These are phyloP conservation scores for Suillus luteus DNA, from an alignment of 768 basidiomycete species.

Conservation along the genomic window DNA sequence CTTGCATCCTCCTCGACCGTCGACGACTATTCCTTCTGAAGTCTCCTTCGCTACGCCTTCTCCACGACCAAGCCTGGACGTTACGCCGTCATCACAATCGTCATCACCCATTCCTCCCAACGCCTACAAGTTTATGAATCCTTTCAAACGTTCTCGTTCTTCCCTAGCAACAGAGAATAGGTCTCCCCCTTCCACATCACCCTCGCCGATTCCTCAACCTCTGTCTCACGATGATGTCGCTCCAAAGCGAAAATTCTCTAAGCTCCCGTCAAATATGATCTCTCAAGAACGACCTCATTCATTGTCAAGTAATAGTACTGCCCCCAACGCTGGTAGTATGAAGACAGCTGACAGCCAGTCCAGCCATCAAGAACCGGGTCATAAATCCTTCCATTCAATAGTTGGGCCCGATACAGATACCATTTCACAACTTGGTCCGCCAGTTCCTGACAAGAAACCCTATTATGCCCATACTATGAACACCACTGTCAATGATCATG, in stretches of 20 bases:
- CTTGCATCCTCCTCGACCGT: constrained; percentile 7
- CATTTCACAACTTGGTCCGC: constrained; percentile 10
- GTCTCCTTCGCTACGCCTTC: constrained; percentile 51
- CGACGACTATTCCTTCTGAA: constrained; percentile 56
- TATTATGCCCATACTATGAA: constrained; percentile 12
- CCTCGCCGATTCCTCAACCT: constrained; percentile 30
- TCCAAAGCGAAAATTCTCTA: constrained; percentile 36
- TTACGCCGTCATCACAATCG: constrained; percentile 31
- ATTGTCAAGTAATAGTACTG: constrained; percentile 59
- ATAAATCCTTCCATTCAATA: constrained; percentile 38
- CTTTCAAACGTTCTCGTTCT: constrained; percentile 66
- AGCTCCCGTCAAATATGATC: constrained; percentile 38
- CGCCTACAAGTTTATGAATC: constrained; percentile 64
- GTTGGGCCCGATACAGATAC: constrained; percentile 34
- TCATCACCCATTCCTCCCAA: constrained; percentile 48
- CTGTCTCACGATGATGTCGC: constrained; percentile 23
- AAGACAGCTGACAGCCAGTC: constrained; percentile 52
- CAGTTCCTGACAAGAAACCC: constrained; percentile 16
- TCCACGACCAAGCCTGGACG: constrained; percentile 52
- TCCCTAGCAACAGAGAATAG: constrained; percentile 50
- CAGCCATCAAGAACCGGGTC: constrained; percentile 38
- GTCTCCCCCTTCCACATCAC: constrained; percentile 31
- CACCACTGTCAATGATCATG: background rate
- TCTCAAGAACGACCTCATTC: constrained; percentile 56
- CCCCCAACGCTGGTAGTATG: constrained; percentile 53